A percentile compares a stretch with the other conserved stretches of the same genome.
phyloP scores from a whole-genome alignment of 129 eudicot genomes.

The carrot (Daucus carota) region DH1_v3.0 NC_030384.2:38794001-38794500 shows the following conservation, averaged over 20 bases:
- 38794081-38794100: not conserved
- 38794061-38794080: slow-evolving; percentile 18
- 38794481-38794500: slow-evolving; percentile 13
- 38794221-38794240: not conserved
- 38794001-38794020: slow-evolving; percentile 18
- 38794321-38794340: not conserved
- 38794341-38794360: slow-evolving; percentile 12
- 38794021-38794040: slow-evolving; percentile 14
- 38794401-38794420: slow-evolving; percentile 12
- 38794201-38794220: not conserved
- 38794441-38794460: slow-evolving; percentile 16
- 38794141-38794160: slow-evolving; percentile 13
- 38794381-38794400: slow-evolving; percentile 16
- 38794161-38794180: slow-evolving; percentile 5
- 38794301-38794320: not conserved
- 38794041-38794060: slow-evolving; percentile 18
- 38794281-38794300: slow-evolving; percentile 2
- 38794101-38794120: slow-evolving; percentile 20
- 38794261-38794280: not conserved
- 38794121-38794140: slow-evolving; percentile 13
- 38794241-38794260: not conserved
- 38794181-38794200: not conserved
- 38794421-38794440: slow-evolving; percentile 11
- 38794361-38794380: slow-evolving; percentile 15
- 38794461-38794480: slow-evolving; percentile 17